Evolutionary conservation across 805 yeast genomes (phyloP), one percentile per base, ranked within the genome.

Genomic region (Starmerella stellata): DNA sequence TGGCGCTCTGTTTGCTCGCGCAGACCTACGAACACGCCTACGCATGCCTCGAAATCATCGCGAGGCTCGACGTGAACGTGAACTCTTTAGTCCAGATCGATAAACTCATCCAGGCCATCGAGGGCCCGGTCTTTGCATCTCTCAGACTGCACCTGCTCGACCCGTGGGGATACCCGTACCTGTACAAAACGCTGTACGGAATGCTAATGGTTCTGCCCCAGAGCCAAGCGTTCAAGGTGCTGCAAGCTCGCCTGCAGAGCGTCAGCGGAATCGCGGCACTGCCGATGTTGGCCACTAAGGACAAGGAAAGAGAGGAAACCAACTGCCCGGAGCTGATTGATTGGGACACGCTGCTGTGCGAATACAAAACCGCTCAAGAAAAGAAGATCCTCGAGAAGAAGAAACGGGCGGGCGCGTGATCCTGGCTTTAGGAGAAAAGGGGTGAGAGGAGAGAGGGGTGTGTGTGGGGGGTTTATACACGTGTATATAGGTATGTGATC

Each of bases 171-270:
- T 69, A 78, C 53, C 93, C 92, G 1, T 78, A 69, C 51, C 60
- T 90, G 25, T 80, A 77, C 64, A 81, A 82, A 53, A 79, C 94
- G 38, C 66, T 90, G 23, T 90, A 82, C 55, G 98, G 96, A 1
- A 68, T 90, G 23, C 62, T 90, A 42, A 90, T 90, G 98, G 66
- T 90, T 4, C 59, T 90, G 36, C 98, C 98, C 0, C 98, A 90
- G 55, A 81, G 95, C 0, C 69, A 80, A 11, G 93, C 96, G 0
- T 90, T 81, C 54, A 73, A 69, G n/a, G 72, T 79, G 0, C 64
- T 90, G 46, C 77, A 77, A 46, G 79, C 76, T 50, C 65, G 98
- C 43, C 63, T 90, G 37, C 70, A 69, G 36, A 64, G 79, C 28
- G 68, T 78, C 17, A 51, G 61, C 5, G 53, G 58, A 3, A 53